A percentile compares a stretch with the other conserved stretches of the same genome.
Evolutionary conservation across 352 stramenopile genomes (phyloP).

Genomic region (Globisporangium ultimum): DNA sequence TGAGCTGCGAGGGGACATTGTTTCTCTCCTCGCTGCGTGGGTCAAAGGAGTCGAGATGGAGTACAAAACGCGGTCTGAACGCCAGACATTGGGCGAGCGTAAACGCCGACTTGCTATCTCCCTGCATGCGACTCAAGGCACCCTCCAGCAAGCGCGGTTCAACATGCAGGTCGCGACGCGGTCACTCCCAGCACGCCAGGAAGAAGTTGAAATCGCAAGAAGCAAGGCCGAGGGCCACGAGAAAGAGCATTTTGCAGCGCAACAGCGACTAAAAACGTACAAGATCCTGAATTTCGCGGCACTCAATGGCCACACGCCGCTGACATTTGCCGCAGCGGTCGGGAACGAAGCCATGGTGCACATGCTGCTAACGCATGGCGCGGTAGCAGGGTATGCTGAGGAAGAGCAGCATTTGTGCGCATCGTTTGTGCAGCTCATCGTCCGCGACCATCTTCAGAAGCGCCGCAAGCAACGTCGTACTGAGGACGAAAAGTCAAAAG

Average conservation of each 20-base stretch:
- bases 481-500: neutral
- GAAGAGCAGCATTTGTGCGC: conserved; percentile 58
- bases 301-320: conserved; percentile 64
- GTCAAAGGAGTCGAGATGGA: conserved; percentile 74
- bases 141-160: conserved; percentile 41
- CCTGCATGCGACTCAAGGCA: conserved; percentile 28
- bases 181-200: conserved; percentile 58
- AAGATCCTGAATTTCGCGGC: conserved; percentile 49
- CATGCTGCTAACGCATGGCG: conserved; percentile 61
- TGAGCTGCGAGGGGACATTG: conserved; percentile 38
- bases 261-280: conserved; percentile 45
- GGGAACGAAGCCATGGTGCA: conserved; percentile 77
- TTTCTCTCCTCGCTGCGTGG: conserved; percentile 59
- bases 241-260: conserved; percentile 38
- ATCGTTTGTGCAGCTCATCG: conserved; percentile 59
- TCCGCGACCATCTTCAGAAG: conserved; percentile 44
- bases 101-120: conserved; percentile 45
- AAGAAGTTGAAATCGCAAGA: conserved; percentile 48
- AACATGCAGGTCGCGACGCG: conserved; percentile 59
- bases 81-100: conserved; percentile 48
- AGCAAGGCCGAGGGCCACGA: conserved; percentile 21
- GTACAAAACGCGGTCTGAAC: conserved; percentile 58
- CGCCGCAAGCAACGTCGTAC: conserved; percentile 11
- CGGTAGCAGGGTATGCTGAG: conserved; percentile 29
- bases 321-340: conserved; percentile 62